These are phyloP conservation scores for Phytopythium vexans DNA, from an alignment of 352 stramenopile species.

Conservation along the genomic window DNA sequence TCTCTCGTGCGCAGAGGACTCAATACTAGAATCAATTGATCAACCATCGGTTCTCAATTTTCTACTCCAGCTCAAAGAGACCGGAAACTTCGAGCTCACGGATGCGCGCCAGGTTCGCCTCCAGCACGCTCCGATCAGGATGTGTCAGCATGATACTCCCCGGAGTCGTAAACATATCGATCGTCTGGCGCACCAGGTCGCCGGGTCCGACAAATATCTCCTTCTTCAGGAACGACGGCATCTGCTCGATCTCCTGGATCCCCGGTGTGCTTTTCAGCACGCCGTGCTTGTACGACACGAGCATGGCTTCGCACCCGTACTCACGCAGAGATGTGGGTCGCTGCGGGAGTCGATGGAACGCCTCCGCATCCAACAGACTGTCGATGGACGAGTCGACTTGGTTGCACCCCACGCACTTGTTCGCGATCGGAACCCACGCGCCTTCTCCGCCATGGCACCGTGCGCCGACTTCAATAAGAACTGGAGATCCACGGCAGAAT, in stretches of 20 bases:
- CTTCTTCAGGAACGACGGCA: slow-evolving; percentile 91
- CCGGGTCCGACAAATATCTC: slow-evolving; percentile 87
- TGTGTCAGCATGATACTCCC: slow-evolving; percentile 94
- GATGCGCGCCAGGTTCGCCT: slow-evolving; percentile 87
- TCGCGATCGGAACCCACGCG: slow-evolving; percentile 90
- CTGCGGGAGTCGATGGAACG: slow-evolving; percentile 60
- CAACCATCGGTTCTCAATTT: not conserved
- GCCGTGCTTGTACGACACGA: slow-evolving; percentile 91
- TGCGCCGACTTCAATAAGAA: slow-evolving; percentile 95
- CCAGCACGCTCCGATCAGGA: slow-evolving; percentile 80
- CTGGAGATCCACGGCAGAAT: slow-evolving; percentile 79
- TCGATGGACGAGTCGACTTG: slow-evolving; percentile 91
- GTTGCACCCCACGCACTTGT: slow-evolving; percentile 92
- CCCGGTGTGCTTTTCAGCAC: slow-evolving; percentile 90
- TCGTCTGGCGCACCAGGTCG: slow-evolving; percentile 85
- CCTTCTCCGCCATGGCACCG: slow-evolving; percentile 95
- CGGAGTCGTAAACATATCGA: slow-evolving; percentile 94
- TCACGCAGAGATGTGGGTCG: slow-evolving; percentile 67
- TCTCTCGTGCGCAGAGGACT: not conserved
- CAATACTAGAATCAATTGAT: no score
- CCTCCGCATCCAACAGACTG: slow-evolving; percentile 58
- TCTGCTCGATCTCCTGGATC: slow-evolving; percentile 87
- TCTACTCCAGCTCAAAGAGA: slow-evolving; percentile 67
- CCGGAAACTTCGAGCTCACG: slow-evolving; percentile 80
- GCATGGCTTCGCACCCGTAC: slow-evolving; percentile 91